A percentile compares a stretch with the other conserved stretches of the same genome.
These are phyloP conservation scores for Aspergillus neotritici DNA, from an alignment of 2,329 filamentous ascomycete genomes.

Conservation along the genomic window DNA sequence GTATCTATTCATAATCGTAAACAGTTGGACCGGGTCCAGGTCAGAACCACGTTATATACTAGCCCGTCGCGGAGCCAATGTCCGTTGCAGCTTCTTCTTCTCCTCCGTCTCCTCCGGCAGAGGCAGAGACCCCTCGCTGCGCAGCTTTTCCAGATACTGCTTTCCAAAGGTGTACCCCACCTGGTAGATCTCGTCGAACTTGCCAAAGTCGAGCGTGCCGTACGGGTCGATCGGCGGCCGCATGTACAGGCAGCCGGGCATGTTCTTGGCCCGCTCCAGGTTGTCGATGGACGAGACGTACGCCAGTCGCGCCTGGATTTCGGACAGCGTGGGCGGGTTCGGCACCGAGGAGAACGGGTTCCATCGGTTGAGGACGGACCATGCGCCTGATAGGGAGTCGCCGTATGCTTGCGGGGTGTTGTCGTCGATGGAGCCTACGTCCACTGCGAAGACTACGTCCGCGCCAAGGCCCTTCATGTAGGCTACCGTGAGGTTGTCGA, in stretches of 20 bases:
- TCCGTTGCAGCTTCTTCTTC: constrained; percentile 69
- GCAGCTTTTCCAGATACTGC: constrained; percentile 69
- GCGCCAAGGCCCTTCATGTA: constrained; percentile 95
- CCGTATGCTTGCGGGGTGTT: constrained; percentile 88
- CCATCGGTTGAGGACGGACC: constrained; percentile 94
- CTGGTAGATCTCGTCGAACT: constrained; percentile 94
- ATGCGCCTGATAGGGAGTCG: constrained; percentile 88
- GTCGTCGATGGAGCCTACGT: constrained; percentile 89
- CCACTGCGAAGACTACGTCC: constrained; percentile 90
- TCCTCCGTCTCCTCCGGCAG: constrained; percentile 67
- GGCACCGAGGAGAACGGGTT: constrained; percentile 85
- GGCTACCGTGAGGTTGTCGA: constrained; percentile 92
- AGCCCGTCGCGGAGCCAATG: constrained; percentile 71
- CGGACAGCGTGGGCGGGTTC: constrained; percentile 88
- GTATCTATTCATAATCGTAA: too few species aligned
- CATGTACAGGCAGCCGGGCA: constrained; percentile 91
- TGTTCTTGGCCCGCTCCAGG: constrained; percentile 84
- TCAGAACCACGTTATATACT: constrained; percentile 51
- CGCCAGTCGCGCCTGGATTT: constrained; percentile 90
- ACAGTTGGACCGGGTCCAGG: background rate
- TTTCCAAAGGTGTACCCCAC: constrained; percentile 83
- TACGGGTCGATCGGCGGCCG: constrained; percentile 89
- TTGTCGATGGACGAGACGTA: constrained; percentile 95
- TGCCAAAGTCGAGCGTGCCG: constrained; percentile 90
- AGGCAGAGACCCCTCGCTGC: constrained; percentile 69